Base-by-base conservation (phyloP, 139 green algal species). In the Mesostigma viride region DNA sequence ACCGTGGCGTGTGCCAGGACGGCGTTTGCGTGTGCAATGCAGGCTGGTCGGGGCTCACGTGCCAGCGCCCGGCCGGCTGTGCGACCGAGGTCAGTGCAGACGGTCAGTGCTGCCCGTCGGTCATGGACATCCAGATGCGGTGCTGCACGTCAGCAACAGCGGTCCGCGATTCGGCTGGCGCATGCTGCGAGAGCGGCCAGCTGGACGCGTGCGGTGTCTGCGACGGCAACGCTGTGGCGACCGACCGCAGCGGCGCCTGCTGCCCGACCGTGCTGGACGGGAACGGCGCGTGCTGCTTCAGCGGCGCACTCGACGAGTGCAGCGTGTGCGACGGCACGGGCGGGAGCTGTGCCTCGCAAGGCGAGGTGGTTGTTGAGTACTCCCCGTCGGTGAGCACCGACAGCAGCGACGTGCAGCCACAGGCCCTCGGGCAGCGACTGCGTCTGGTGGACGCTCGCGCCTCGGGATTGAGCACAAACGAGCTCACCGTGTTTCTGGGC, bases 151-250 rank as follows among this genome's bases (percentile, higher is more conserved):
- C 59, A 17, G 31, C 57, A 14, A 36, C 58, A 14, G 46, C 62
- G 24, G 20, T 67, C 36, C 51, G 83, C 24, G 77, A 84, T 57
- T 32, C 35, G 1, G 4, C 48, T 24, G 76, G 76, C 6, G 22
- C n/a, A 14, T 88, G 82, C 76, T 88, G 82, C 58, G 45, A 48
- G 30, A 70, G 47, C 20, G 70, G 67, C 1, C 32, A 36, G 2
- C 36, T 88, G 46, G 83, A 88, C 53, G 82, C 69, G 1, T 88
- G 83, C 53, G 83, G 83, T 20, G 64, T 68, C 1, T 88, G 83
- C 64, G 65, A 76, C n/a, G 83, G 83, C 20, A 68, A 1, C 2
- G 58, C 33, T 26, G 36, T 22, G 65, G 69, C 26, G 14, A 22
- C 22, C 45, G 22, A 56, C 45, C 22, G 22, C 45, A 56, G 22